These are phyloP conservation scores for Nitzschia palea DNA, from an alignment of 108 stramenopile genomes.

Conservation along the genomic window DNA sequence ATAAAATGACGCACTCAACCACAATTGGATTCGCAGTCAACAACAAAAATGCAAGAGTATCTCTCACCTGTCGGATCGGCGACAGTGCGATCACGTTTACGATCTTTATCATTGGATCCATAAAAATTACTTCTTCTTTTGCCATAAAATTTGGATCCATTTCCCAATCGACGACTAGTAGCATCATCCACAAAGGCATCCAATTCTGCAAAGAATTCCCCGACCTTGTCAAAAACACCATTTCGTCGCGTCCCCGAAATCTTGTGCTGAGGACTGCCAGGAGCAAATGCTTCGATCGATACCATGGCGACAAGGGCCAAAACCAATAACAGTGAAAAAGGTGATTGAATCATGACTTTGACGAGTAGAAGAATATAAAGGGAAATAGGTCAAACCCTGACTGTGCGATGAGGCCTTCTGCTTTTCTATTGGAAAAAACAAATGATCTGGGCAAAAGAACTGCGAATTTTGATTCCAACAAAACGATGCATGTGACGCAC, in stretches of 20 bases:
- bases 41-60: neutral
- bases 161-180: constrained; percentile 71
- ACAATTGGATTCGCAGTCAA: neutral
- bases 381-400: no score
- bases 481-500: no score
- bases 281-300: no score
- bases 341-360: no score
- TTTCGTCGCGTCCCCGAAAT: neutral
- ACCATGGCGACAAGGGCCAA: no score
- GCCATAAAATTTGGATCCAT: constrained; percentile 82
- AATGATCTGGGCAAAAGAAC: no score
- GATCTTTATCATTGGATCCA: constrained; percentile 61
- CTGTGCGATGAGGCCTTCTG: no score
- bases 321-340: no score
- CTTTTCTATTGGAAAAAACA: no score
- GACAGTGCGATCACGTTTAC: constrained; percentile 54
- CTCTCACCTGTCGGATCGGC: constrained; percentile 44
- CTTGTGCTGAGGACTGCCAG: no score
- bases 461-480: no score
- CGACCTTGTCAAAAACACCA: constrained; percentile 37
- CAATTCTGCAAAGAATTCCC: constrained; percentile 76
- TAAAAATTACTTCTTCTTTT: constrained; percentile 53
- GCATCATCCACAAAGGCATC: constrained; percentile 92
- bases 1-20: neutral
- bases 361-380: no score